Evolutionary conservation across 305 asterid species (phyloP), one percentile per base, ranked within the genome.

Genomic region (Petunia hybrid): DNA sequence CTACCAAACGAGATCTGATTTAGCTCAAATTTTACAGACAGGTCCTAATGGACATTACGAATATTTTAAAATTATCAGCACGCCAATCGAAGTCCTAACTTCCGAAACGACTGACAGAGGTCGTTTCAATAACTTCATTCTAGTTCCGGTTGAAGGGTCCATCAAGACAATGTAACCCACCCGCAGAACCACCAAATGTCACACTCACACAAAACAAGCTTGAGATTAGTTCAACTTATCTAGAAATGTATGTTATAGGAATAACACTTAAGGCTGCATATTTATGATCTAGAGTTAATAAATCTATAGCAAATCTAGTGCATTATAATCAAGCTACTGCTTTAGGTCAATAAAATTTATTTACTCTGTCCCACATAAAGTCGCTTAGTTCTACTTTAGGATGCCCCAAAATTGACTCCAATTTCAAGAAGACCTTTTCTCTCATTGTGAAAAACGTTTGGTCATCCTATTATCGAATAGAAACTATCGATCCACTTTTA

Each of bases 151-250:
- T 48, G 92, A 75, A 13, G 87, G 93, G 80, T 93, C 95, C 61
- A 86, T 87, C 99, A 96, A 92, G 76, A 96, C 98, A 41, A 94
- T 94, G 88, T 96, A 94, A 14, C 99, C 99, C 48, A 93, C 98
- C 99, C 94, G 85, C 88, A 86, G 31, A 85, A 78, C 82, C 85
- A 83, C 78, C 83, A 39, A 48, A 62, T 36, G 79, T 56, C 81
- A 71, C 35, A 80, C n/a, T n/a, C 69, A 68, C 76, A 67, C 79
- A 82, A 43, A 79, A 67, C 83, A 85, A 78, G n/a, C 63, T 70
- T 51, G 10, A 13, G 60, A 74, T 38, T 63, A 36, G 62, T 74
- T 74, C 63, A 73, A 55, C 78, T 74, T 51, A 53, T 13, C 36
- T 53, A 74, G 78, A n/a, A 74, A 36, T 31, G 41, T 63, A 51